phyloP scores from a whole-genome alignment of 1,284 basidiomycete species.

The Cutaneotrichosporon sp. region DNA sequence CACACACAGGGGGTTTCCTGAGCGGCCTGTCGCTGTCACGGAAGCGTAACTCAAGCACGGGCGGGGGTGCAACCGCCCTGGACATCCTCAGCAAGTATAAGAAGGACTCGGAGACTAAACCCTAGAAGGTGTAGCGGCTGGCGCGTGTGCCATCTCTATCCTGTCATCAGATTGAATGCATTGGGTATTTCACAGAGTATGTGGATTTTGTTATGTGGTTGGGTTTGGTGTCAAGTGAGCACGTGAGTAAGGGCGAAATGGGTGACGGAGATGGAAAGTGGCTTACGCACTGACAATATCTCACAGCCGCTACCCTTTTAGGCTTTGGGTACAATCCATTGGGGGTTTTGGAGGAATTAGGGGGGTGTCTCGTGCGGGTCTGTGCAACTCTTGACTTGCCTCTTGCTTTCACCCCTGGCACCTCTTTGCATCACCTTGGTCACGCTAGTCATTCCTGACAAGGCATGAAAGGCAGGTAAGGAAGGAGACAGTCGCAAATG shows the following conservation, averaged over 20 bases:
- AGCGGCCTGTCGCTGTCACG: conserved; percentile 18
- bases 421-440: no score
- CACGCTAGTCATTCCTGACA: no score
- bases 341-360: no score
- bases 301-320: neutral
- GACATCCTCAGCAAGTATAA: conserved; percentile 21
- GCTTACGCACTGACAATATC: neutral
- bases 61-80: conserved; percentile 13
- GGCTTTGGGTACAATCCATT: no score
- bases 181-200: neutral
- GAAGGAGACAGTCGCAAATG: no score
- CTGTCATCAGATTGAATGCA: neutral
- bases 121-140: neutral
- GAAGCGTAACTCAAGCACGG: conserved; percentile 14
- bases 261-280: neutral
- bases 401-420: no score
- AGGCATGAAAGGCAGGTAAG: no score
- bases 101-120: neutral
- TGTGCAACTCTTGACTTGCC: no score
- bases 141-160: neutral
- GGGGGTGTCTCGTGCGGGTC: no score
- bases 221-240: neutral
- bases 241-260: neutral
- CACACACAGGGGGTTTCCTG: conserved; percentile 17
- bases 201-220: no score